Conservation (phyloP, 306 rosid genomes). For the Lathyrus tuberosus region DNA sequence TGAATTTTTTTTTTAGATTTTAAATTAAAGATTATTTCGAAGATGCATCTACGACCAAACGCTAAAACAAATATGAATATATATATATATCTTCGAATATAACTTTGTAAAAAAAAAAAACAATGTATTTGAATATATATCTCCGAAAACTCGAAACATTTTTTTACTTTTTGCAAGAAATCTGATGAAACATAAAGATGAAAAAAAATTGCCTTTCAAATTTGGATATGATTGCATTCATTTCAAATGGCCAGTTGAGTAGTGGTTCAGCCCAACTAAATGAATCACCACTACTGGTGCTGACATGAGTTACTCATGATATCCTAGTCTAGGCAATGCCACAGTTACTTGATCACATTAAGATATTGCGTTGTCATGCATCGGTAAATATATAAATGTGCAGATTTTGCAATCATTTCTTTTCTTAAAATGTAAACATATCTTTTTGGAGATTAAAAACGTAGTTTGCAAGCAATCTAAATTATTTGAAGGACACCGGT, state of each 20-base stretch:
- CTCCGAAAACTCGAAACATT: too few relatives aligned
- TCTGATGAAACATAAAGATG: too few relatives aligned
- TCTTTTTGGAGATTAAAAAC: not conserved
- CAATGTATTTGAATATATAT: too few relatives aligned
- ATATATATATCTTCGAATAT: too few relatives aligned
- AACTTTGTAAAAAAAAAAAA: too few relatives aligned
- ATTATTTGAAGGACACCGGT: not conserved
- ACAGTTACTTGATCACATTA: constrained; percentile 1
- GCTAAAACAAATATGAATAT: too few relatives aligned
- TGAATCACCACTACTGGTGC: not conserved
- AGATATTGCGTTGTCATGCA: not conserved
- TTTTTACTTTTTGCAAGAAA: too few relatives aligned
- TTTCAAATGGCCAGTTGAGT: not conserved
- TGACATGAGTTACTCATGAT: not conserved
- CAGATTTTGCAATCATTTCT: constrained; percentile 4
- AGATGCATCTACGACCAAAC: too few relatives aligned
- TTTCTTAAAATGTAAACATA: constrained; percentile 2
- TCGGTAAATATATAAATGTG: not conserved
- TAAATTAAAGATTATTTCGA: too few relatives aligned
- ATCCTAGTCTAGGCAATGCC: not conserved
- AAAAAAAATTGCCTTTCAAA: not conserved
- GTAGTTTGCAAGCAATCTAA: constrained; percentile 1
- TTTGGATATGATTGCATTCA: not conserved
- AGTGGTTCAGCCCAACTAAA: not conserved
- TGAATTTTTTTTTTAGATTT: too few relatives aligned